Percentiles rank a stretch among this genome's conserved stretches.
Evolutionary conservation across 2,329 filamentous ascomycete genomes (phyloP).

Genomic region (Paramyrothecium sp.): DNA sequence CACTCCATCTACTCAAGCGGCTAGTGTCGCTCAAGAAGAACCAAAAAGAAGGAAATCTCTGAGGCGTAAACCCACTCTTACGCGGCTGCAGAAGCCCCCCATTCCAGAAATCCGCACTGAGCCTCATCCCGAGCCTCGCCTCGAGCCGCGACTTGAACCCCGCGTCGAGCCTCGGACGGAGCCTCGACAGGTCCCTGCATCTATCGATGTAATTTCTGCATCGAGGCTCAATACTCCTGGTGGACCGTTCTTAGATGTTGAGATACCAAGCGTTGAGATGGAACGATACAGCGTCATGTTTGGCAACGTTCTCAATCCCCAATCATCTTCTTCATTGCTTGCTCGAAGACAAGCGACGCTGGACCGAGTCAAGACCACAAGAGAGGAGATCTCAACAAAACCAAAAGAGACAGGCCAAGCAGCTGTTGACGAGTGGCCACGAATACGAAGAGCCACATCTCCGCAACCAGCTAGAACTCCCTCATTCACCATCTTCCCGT

Average conservation of each 20-base stretch:
- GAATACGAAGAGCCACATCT: constrained; percentile 46
- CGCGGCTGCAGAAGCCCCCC: not conserved
- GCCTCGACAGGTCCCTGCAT: not conserved
- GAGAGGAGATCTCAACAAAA: constrained; percentile 37
- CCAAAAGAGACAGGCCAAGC: constrained; percentile 18
- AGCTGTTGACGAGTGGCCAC: constrained; percentile 5
- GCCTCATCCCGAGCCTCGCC: not conserved
- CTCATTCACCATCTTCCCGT: constrained; percentile 43
- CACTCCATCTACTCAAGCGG: not conserved
- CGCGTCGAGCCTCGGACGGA: not conserved
- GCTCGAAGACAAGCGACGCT: constrained; percentile 59
- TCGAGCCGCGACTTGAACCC: not conserved
- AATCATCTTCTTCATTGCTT: constrained; percentile 38
- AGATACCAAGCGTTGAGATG: constrained; percentile 77
- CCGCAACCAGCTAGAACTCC: constrained; percentile 44
- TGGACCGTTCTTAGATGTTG: constrained; percentile 60
- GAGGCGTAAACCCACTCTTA: not conserved
- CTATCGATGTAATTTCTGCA: constrained; percentile 6
- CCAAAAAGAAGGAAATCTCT: not conserved
- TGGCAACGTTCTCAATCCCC: constrained; percentile 62
- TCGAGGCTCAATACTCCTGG: constrained; percentile 4
- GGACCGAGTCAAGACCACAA: constrained; percentile 54
- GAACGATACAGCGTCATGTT: constrained; percentile 97
- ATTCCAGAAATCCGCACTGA: not conserved
- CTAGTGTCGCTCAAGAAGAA: not conserved